Conservation (phyloP, 1,284 basidiomycete species). For the Violaceomyces palustris region DNA sequence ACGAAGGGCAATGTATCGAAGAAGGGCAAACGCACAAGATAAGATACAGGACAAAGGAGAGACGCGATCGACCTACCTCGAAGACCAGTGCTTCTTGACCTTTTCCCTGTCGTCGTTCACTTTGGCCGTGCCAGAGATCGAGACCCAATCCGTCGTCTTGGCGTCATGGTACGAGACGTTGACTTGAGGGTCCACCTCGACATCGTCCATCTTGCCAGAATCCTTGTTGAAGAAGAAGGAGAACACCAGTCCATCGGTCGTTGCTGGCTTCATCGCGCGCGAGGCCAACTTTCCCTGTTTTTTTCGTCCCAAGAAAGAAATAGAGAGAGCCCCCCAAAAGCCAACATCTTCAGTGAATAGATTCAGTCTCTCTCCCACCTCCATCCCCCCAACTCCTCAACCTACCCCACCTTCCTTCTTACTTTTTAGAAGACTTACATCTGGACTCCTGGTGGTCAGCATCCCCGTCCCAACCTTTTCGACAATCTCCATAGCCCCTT, state of each 20-base stretch:
- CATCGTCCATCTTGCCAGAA: constrained; percentile 40
- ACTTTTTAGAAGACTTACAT: too few species aligned
- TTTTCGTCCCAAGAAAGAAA: constrained; percentile 65
- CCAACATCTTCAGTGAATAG: too few species aligned
- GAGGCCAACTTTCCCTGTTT: constrained; percentile 74
- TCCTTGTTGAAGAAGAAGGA: constrained; percentile 42
- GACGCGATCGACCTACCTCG: too few species aligned
- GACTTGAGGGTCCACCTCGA: constrained; percentile 33
- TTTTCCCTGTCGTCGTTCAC: constrained; percentile 31
- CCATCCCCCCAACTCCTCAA: too few species aligned
- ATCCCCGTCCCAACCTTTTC: constrained; percentile 58
- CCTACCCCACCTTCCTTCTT: too few species aligned
- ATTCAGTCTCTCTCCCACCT: too few species aligned
- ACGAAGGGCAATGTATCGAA: too few species aligned
- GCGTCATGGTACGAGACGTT: constrained; percentile 63
- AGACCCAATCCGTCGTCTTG: constrained; percentile 74
- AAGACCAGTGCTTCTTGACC: constrained; percentile 48
- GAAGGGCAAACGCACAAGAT: too few species aligned
- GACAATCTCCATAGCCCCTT: constrained; percentile 28
- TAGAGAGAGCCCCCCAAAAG: too few species aligned
- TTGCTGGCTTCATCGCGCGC: constrained; percentile 71
- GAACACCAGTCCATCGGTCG: constrained; percentile 58
- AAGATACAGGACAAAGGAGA: too few species aligned
- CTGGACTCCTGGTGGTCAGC: constrained; percentile 73
- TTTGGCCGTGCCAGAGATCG: constrained; percentile 68